A percentile compares a stretch with the other conserved stretches of the same genome.
phyloP scores from a whole-genome alignment of 192 early-diverging fungal species.

The Coemansia asiatica region DNA sequence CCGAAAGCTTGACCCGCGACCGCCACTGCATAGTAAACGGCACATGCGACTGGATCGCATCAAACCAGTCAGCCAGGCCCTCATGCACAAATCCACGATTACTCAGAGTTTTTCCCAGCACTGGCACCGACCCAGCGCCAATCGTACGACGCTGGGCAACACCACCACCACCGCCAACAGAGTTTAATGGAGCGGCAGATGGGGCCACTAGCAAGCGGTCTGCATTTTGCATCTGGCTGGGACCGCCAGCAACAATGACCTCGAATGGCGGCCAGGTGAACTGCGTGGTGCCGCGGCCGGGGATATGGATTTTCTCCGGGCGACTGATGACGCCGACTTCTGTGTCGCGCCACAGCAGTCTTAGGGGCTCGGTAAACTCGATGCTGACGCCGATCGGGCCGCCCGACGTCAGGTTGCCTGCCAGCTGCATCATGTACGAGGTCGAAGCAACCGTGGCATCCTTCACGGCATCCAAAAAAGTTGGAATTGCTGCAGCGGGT shows the following conservation, averaged over 20 bases:
- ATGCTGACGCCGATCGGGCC: constrained; percentile 45
- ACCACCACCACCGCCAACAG: constrained; percentile 5
- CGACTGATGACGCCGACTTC: constrained; percentile 27
- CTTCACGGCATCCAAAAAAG: constrained; percentile 13
- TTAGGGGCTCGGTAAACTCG: constrained; percentile 47
- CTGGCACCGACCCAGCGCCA: constrained; percentile 6
- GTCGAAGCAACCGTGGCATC: background rate
- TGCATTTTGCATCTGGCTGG: background rate
- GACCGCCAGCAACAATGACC: constrained; percentile 10
- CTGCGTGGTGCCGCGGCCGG: constrained; percentile 29
- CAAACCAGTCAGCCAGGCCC: constrained; percentile 39
- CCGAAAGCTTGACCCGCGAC: constrained; percentile 35
- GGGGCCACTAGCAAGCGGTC: background rate
- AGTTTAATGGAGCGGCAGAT: background rate
- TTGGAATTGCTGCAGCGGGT: background rate
- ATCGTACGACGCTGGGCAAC: constrained; percentile 23
- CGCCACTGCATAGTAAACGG: constrained; percentile 49
- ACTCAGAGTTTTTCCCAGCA: background rate
- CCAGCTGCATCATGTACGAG: constrained; percentile 36
- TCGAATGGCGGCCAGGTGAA: constrained; percentile 44
- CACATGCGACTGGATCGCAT: constrained; percentile 25
- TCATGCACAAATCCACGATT: background rate
- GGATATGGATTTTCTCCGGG: constrained; percentile 27
- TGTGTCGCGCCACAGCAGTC: constrained; percentile 36
- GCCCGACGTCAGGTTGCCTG: constrained; percentile 37